Percentiles rank a stretch among this genome's conserved stretches.
Evolutionary conservation across 2,329 filamentous ascomycete genomes (phyloP).

Genomic region (Neofusicoccum laricinum): DNA sequence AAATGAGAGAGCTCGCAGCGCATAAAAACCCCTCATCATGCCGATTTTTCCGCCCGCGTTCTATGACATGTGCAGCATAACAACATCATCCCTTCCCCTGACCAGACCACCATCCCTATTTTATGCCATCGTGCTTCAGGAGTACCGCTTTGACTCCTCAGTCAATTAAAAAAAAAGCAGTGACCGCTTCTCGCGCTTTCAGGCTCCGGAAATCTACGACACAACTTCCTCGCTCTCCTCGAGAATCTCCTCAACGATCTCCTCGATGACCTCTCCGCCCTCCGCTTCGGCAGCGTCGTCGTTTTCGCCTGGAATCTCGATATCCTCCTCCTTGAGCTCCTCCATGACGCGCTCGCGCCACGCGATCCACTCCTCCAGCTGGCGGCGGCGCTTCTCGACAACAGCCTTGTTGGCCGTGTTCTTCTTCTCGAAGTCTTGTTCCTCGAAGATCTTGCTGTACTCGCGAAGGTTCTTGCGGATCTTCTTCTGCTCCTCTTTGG

Average conservation of each 20-base stretch:
- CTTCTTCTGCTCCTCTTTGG: slow-evolving; percentile 95
- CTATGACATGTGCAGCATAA: too few species aligned
- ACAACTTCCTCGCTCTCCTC: slow-evolving; percentile 84
- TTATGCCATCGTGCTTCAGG: neutral
- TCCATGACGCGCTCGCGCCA: slow-evolving; percentile 75
- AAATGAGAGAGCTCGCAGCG: neutral
- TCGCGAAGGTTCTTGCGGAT: slow-evolving; percentile 98
- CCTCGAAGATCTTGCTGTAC: slow-evolving; percentile 92
- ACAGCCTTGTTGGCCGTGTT: slow-evolving; percentile 92
- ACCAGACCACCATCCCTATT: neutral
- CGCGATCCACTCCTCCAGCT: slow-evolving; percentile 83
- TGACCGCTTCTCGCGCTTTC: too few species aligned
- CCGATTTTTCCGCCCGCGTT: neutral
- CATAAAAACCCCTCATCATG: neutral
- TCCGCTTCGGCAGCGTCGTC: slow-evolving; percentile 47
- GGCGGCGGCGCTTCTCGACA: slow-evolving; percentile 77
- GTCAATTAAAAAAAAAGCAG: too few species aligned
- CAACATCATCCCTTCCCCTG: too few species aligned
- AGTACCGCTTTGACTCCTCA: too few species aligned
- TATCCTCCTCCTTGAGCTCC: slow-evolving; percentile 62
- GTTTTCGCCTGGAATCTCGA: slow-evolving; percentile 54
- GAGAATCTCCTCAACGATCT: slow-evolving; percentile 84
- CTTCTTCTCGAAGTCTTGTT: slow-evolving; percentile 89
- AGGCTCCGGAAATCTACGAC: slow-evolving; percentile 19
- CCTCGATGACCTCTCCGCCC: slow-evolving; percentile 58